Base-by-base conservation (phyloP, 2,329 filamentous ascomycete species). In the Colletotrichum lentis region DNA sequence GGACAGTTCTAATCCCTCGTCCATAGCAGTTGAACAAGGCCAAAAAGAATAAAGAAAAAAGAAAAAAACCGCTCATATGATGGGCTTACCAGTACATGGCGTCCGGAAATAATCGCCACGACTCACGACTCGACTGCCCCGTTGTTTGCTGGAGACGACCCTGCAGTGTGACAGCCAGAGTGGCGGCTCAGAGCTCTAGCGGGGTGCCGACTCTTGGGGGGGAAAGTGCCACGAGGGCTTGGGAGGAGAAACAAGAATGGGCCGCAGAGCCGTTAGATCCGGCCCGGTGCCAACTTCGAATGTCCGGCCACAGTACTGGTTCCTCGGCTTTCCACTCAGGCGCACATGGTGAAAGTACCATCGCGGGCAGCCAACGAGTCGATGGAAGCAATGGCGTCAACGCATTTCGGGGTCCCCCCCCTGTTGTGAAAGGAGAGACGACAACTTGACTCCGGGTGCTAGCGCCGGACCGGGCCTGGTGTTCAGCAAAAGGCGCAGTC, bases 271-370 rank as follows among this genome's bases (percentile, higher is more conserved):
- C 54, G 60, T 53, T 57, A 43, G 43, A 12, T 67, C 61, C 64
- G 64, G 46, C 16, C 16, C n/a, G 27, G 7, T 31, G 7, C 20
- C 18, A 22, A 8, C 22, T 31, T 14, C 41, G 39, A 64, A 59
- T 47, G 31, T 67, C 56, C 64, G 64, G 64, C 39, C 54, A 67
- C 64, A 64, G 60, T 67, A 47, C 20, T 47, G 39, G 1, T 10
- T 14, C 14, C 39, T 64, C 60, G 64, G 60, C 46, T 59, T 59
- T 64, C 11, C 54, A 67, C 64, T 4, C 54, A n/a, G 20, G 20
- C 31, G 31, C n/a, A n/a, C 60, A 57, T 61, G 47, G 54, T 41
- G 16, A 6, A 27, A 22, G 20, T 31, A 41, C 49, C 18, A 8
- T 47, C 10, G 3, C 12, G 12, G 12, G 35, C 39, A 7, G 20